These are phyloP conservation scores for Przewalskia tangutica DNA, from an alignment of 257 asterid species.

Conservation along the genomic window DNA sequence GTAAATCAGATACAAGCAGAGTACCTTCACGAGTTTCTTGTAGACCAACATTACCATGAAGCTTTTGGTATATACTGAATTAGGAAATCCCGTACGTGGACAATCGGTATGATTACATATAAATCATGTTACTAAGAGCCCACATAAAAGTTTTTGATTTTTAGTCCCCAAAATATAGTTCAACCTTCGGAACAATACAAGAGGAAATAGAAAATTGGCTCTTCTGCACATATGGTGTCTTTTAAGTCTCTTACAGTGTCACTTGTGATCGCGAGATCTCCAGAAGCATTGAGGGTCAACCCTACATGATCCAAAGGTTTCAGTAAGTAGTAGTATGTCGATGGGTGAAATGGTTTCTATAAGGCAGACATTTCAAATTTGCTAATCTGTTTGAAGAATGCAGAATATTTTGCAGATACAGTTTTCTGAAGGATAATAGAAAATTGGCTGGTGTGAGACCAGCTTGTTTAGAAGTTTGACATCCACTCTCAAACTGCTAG, in stretches of 20 bases:
- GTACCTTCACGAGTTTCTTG: conserved; percentile 95
- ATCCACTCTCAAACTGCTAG: no score
- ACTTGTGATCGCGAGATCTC: conserved; percentile 90
- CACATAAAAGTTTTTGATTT: background rate
- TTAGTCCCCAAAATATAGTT: background rate
- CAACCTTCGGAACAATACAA: background rate
- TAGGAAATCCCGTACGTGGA: conserved; percentile 85
- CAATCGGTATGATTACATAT: background rate
- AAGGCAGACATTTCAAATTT: background rate
- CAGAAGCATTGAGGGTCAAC: conserved; percentile 65
- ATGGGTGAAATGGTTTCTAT: background rate
- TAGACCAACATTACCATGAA: conserved; percentile 91
- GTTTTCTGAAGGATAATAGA: background rate
- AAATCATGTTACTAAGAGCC: background rate
- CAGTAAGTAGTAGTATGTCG: background rate
- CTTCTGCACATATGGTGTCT: background rate
- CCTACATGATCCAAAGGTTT: conserved; percentile 30
- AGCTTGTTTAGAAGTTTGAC: no score
- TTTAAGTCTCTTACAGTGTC: conserved; percentile 55
- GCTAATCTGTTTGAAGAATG: no score
- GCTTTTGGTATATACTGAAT: conserved; percentile 69
- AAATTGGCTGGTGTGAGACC: background rate
- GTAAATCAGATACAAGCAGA: background rate
- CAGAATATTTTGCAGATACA: no score
- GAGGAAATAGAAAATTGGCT: background rate